phyloP scores from a whole-genome alignment of 106 monocot genomes.

The Narthecium ossifragum region DNA sequence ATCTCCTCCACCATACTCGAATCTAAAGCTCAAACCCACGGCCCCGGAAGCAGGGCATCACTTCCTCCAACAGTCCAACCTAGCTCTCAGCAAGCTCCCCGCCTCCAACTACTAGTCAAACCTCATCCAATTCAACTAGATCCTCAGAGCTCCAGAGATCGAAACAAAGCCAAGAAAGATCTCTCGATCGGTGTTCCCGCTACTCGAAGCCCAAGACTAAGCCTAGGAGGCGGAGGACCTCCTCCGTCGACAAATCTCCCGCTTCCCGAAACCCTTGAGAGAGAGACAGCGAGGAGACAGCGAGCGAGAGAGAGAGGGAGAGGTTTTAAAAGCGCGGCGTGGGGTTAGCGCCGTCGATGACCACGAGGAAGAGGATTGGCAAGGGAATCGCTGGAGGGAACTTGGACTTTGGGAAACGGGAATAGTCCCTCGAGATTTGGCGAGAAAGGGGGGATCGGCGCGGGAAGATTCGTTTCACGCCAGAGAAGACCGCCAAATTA shows the following conservation, averaged over 20 bases:
- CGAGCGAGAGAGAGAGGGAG: not conserved
- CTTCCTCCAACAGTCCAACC: too few relatives aligned
- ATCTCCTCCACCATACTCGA: not conserved
- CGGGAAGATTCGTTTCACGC: too few relatives aligned
- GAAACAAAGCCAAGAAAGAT: not conserved
- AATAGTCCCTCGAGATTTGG: too few relatives aligned
- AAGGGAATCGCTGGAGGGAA: not conserved
- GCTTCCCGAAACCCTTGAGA: conserved; percentile 3
- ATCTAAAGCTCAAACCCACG: not conserved
- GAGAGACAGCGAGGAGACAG: not conserved
- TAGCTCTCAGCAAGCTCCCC: not conserved
- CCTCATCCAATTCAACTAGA: not conserved
- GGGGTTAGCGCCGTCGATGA: not conserved
- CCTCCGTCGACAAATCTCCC: too few relatives aligned
- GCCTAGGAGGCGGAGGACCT: too few relatives aligned
- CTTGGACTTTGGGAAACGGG: not conserved
- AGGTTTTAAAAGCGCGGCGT: not conserved
- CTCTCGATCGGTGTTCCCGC: not conserved
- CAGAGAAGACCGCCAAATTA: too few relatives aligned
- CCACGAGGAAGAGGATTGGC: not conserved
- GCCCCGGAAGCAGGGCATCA: not conserved
- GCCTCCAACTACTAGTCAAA: not conserved
- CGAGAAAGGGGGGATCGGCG: too few relatives aligned
- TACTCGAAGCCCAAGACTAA: too few relatives aligned
- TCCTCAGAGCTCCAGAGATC: not conserved